A percentile compares a stretch with the other conserved stretches of the same genome.
phyloP scores from a whole-genome alignment of 768 basidiomycete genomes.

The Pisolithus marmoratus region DNA sequence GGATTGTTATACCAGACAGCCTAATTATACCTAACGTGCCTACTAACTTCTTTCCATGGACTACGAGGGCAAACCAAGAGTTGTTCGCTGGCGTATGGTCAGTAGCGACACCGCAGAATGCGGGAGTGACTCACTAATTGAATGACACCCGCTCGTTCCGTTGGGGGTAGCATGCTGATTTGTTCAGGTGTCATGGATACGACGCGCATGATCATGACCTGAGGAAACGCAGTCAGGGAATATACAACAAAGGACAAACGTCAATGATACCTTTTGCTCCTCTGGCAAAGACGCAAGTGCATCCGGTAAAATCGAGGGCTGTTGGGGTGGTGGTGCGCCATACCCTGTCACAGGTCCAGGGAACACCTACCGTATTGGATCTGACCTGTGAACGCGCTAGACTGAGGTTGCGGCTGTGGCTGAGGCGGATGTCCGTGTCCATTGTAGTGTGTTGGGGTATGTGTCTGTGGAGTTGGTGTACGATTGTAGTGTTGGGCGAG shows the following conservation, averaged over 20 bases:
- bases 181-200: constrained; percentile 82
- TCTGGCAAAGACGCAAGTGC: constrained; percentile 58
- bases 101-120: constrained; percentile 10
- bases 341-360: too few species aligned
- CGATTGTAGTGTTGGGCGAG: constrained; percentile 22
- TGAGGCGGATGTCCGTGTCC: constrained; percentile 26
- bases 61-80: constrained; percentile 26
- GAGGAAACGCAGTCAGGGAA: neutral
- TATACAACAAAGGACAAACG: neutral
- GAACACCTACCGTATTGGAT: constrained; percentile 11
- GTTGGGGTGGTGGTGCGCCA: neutral
- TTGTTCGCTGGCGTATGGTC: constrained; percentile 22
- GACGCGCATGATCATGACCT: constrained; percentile 76
- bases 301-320: constrained; percentile 33
- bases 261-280: constrained; percentile 55
- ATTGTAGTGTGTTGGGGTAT: constrained; percentile 24
- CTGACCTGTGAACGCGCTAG: neutral
- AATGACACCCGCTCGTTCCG: constrained; percentile 71
- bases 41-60: too few species aligned
- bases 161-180: constrained; percentile 65
- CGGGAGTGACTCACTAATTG: constrained; percentile 57
- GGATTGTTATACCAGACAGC: too few species aligned
- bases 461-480: constrained; percentile 31
- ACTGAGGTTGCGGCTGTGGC: constrained; percentile 4
- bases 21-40: too few species aligned